Evolutionary conservation across 2,329 filamentous ascomycete genomes (phyloP).

Genomic region (Truncatella angustata): DNA sequence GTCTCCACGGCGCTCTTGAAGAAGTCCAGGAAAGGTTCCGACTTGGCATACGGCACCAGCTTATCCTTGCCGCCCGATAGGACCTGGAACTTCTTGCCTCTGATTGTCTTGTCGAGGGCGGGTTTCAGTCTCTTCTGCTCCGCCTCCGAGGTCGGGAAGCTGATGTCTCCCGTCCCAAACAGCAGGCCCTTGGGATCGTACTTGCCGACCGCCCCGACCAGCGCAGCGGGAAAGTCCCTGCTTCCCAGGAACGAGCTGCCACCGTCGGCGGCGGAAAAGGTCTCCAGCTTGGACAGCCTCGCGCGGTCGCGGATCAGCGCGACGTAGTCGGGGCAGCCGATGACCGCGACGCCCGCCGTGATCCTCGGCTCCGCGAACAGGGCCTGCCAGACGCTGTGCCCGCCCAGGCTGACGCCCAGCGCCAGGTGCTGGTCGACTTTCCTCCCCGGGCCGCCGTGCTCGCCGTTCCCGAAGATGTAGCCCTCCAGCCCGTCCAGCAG

Average conservation of each 20-base stretch:
- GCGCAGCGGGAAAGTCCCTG: slow-evolving; percentile 68
- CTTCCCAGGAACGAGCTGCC: slow-evolving; percentile 72
- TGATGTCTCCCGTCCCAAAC: slow-evolving; percentile 50
- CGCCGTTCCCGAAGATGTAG: slow-evolving; percentile 60
- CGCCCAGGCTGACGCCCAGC: slow-evolving; percentile 82
- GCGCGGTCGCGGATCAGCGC: slow-evolving; percentile 77
- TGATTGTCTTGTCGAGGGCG: slow-evolving; percentile 48
- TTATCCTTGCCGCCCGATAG: slow-evolving; percentile 68
- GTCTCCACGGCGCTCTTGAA: slow-evolving; percentile 52
- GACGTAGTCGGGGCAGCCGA: slow-evolving; percentile 88
- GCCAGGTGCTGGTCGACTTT: slow-evolving; percentile 65
- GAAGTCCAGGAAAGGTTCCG: slow-evolving; percentile 59
- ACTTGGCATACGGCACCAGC: slow-evolving; percentile 66
- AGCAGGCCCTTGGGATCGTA: slow-evolving; percentile 76
- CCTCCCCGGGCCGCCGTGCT: slow-evolving; percentile 25
- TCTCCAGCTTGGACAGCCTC: slow-evolving; percentile 61
- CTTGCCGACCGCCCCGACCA: slow-evolving; percentile 61
- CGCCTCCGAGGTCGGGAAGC: slow-evolving; percentile 26
- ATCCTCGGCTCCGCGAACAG: slow-evolving; percentile 77
- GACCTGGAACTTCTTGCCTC: slow-evolving; percentile 63
- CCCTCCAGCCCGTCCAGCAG: slow-evolving; percentile 77
- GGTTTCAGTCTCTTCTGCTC: slow-evolving; percentile 43
- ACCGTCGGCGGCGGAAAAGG: slow-evolving; percentile 54
- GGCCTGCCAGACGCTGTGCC: slow-evolving; percentile 83
- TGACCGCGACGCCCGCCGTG: slow-evolving; percentile 73